Percentiles rank a stretch among this genome's conserved stretches.
Conservation (phyloP, 2,329 filamentous ascomycete genomes). For the Cladosporium sp. region DNA sequence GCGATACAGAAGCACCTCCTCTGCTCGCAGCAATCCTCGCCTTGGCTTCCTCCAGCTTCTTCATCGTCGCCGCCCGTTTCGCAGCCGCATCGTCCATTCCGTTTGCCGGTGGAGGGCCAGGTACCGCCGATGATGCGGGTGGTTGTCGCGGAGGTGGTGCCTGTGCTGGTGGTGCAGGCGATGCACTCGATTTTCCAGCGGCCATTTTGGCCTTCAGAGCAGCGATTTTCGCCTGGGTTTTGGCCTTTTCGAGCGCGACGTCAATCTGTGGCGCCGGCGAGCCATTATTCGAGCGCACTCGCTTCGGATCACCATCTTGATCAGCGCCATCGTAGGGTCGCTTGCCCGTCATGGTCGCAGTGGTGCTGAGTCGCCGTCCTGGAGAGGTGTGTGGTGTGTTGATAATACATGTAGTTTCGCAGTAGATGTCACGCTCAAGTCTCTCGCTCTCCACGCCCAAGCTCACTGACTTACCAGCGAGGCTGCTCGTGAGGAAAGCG, state of each 20-base stretch:
- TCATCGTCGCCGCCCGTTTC: constrained; percentile 27
- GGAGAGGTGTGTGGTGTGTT: too few relatives aligned
- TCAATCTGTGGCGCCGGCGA: constrained; percentile 27
- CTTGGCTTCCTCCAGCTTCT: constrained; percentile 33
- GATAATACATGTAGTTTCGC: background rate
- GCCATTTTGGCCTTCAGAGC: constrained; percentile 33
- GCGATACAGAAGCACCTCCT: constrained; percentile 13
- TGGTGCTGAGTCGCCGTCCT: constrained; percentile 6
- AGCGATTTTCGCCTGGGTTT: constrained; percentile 31
- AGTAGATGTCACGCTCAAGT: background rate
- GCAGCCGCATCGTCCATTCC: constrained; percentile 15
- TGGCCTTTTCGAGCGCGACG: constrained; percentile 30
- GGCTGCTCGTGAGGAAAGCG: background rate
- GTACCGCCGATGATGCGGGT: constrained; percentile 17
- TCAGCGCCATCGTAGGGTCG: constrained; percentile 10
- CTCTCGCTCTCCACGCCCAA: background rate
- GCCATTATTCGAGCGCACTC: constrained; percentile 35
- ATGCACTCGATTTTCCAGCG: constrained; percentile 21
- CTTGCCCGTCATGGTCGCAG: constrained; percentile 28
- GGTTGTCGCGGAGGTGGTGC: constrained; percentile 14
- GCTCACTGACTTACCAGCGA: background rate
- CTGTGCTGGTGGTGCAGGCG: constrained; percentile 15
- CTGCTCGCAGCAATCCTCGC: constrained; percentile 28
- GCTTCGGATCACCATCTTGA: constrained; percentile 29
- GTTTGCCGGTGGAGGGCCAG: constrained; percentile 1